Evolutionary conservation across 2,329 filamentous ascomycete species (phyloP), one percentile per base, ranked within the genome.

Genomic region (Talaromyces atroroseus): DNA sequence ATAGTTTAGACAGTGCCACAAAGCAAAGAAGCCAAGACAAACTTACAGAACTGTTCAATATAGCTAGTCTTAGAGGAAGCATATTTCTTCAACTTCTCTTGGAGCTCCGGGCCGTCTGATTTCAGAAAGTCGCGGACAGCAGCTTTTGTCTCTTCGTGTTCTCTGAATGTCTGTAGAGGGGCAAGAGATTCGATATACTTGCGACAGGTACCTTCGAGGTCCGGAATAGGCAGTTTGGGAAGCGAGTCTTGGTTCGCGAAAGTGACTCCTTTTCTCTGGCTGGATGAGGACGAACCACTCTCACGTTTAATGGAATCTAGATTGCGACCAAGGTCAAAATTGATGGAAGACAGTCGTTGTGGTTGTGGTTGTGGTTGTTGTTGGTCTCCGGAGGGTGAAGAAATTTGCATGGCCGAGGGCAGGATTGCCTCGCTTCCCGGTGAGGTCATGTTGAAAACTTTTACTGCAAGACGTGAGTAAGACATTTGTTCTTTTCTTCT

Each of bases 11-110:
- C 11, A 32, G 29, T 11, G 29, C 10, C 29, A 11, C 29, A 32
- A 32, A 8, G n/a, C 4, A 24, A 36, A 21, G 7, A 20, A 26
- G 24, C 24, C 5, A 21, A n/a, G 18, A 4, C 16, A 45, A 34
- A 81, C 89, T 69, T 82, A 96, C 92, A 99, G 66, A 99, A 99
- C 67, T 99, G 94, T 70, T 97, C 94, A 65, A 99, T 97, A 69
- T 96, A 99, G 73, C 92, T 97, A 38, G 90, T 90, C 75, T 92
- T 92, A 46, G 88, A 90, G 49, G 84, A 85, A 8, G 94, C 92
- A 77, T 97, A 99, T 65, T 87, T 85, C 77, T 92, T 94, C 56
- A 97, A 75, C 71, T 88, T 92, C 59, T 94, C 90, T 69, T 99
- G 92, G 49, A 99, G 75, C 47, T 88, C 84, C 0, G 88, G 89